Base-by-base conservation (phyloP, 2,329 filamentous ascomycete species). In the Penicillium hordei region DNA sequence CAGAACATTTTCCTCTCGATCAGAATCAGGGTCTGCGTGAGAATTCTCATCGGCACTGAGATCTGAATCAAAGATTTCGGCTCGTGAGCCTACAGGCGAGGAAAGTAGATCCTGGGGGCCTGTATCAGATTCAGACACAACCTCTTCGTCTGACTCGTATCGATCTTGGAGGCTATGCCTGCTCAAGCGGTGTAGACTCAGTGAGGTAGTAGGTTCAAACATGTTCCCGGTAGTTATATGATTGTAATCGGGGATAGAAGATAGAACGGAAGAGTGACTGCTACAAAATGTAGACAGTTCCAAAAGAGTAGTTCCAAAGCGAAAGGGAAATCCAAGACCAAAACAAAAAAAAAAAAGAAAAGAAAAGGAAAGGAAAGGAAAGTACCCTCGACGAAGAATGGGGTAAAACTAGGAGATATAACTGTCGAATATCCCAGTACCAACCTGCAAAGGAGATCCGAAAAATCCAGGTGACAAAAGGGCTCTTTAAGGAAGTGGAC, bases 61-160 rank as follows among this genome's bases (percentile, higher is more conserved):
- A 45, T 72, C 68, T 8, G 68, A 72, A 55, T 72, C 70, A 39
- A 67, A 68, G 9, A 63, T 61, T 15, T 51, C 68, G 6, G 64
- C 62, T 57, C 60, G 67, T 8, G 66, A 57, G 15, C 42, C 49
- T 23, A 72, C 60, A 1, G 70, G 70, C 21, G 73, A 74, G 29
- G 71, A 72, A 15, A 68, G 63, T 60, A 69, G 59, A 40, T 72
- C 71, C 9, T 71, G 68, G 10, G 66, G 65, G 29, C 71, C 68
- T 19, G 66, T 63, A 57, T 75, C 72, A 1, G 73, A 72, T 58
- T 75, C 73, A 13, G 73, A 75, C 7, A 72, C 65, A 44, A 71
- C 72, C 59, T 75, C 73, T 58, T 76, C 73, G 27, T 76, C 73
- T 12, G 73, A 76, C 46, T 76, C 72, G 59, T 76, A 75, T 29